A percentile compares a stretch with the other conserved stretches of the same genome.
Evolutionary conservation across 2,329 filamentous ascomycete genomes (phyloP).

Genomic region (Fusarium sublunatum): DNA sequence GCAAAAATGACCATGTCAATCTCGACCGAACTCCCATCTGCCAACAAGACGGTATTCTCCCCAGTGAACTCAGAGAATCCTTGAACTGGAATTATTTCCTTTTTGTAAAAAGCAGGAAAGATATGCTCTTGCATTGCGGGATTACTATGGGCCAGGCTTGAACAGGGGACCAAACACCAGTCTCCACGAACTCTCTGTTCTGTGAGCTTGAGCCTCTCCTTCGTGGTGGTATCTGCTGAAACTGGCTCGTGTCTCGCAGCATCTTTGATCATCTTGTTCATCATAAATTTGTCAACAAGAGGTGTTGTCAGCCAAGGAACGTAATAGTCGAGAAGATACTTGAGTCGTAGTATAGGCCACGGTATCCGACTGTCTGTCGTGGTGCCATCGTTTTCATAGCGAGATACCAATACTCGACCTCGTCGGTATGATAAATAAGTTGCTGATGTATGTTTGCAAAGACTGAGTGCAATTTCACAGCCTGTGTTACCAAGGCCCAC

Average conservation of each 20-base stretch:
- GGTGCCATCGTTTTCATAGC: background rate
- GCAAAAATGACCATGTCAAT: constrained; percentile 10
- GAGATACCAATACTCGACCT: background rate
- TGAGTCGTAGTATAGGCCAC: constrained; percentile 4
- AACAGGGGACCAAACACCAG: constrained; percentile 3
- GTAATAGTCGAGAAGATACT: constrained; percentile 3
- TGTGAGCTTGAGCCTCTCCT: background rate
- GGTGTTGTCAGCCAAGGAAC: background rate
- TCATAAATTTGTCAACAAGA: constrained; percentile 1
- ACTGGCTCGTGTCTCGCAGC: constrained; percentile 4
- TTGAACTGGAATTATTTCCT: background rate
- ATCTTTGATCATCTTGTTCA: constrained; percentile 2
- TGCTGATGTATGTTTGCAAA: constrained; percentile 4
- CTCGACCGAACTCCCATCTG: background rate
- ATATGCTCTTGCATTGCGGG: constrained; percentile 1
- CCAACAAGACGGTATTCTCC: background rate
- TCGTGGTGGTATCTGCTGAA: background rate
- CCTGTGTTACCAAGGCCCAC: constrained; percentile 9
- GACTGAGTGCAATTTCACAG: constrained; percentile 1
- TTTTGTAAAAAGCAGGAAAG: constrained; percentile 1
- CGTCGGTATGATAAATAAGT: constrained; percentile 2
- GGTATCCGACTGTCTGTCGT: constrained; percentile 6
- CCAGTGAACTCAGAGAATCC: constrained; percentile 1
- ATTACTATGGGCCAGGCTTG: constrained; percentile 4
- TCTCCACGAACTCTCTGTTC: background rate